Percentiles rank a stretch among this genome's conserved stretches.
Conservation (phyloP, 2,329 filamentous ascomycete species). For the Xylaria sp. region DNA sequence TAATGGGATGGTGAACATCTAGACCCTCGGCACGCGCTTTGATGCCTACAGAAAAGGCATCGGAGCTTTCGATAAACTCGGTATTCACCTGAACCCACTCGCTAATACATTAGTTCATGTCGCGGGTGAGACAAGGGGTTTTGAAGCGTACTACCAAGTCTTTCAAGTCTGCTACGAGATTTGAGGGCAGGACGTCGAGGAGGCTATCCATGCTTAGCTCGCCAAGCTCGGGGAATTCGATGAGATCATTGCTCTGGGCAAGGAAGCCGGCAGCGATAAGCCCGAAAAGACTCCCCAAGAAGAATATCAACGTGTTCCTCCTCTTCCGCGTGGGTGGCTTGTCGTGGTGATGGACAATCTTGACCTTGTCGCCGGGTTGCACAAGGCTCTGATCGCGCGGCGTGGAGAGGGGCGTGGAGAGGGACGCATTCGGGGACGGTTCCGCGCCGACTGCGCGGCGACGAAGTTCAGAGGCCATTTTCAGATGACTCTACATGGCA, state of each 20-base stretch:
- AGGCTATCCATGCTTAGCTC: constrained; percentile 87
- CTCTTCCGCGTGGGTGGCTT: constrained; percentile 71
- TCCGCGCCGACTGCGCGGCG: constrained; percentile 46
- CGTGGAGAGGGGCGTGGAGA: constrained; percentile 45
- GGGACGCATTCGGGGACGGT: constrained; percentile 46
- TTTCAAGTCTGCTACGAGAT: constrained; percentile 84
- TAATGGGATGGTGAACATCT: constrained; percentile 83
- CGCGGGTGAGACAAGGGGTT: constrained; percentile 20
- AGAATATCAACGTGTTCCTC: constrained; percentile 83
- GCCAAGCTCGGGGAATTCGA: constrained; percentile 76
- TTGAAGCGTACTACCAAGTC: constrained; percentile 77
- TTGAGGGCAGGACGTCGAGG: constrained; percentile 87
- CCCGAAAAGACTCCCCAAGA: constrained; percentile 89
- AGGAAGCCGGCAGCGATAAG: constrained; percentile 91
- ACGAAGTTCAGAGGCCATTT: constrained; percentile 50
- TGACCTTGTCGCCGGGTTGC: constrained; percentile 53
- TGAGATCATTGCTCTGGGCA: constrained; percentile 87
- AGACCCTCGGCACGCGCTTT: constrained; percentile 86
- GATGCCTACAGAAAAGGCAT: constrained; percentile 91
- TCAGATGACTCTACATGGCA: constrained; percentile 46
- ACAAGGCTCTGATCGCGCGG: constrained; percentile 52
- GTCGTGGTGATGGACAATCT: constrained; percentile 56
- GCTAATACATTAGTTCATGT: constrained; percentile 34
- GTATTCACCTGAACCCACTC: constrained; percentile 78
- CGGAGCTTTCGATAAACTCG: constrained; percentile 84